Evolutionary conservation across 2,329 filamentous ascomycete species (phyloP).

Genomic region (Remersonia thermophila): DNA sequence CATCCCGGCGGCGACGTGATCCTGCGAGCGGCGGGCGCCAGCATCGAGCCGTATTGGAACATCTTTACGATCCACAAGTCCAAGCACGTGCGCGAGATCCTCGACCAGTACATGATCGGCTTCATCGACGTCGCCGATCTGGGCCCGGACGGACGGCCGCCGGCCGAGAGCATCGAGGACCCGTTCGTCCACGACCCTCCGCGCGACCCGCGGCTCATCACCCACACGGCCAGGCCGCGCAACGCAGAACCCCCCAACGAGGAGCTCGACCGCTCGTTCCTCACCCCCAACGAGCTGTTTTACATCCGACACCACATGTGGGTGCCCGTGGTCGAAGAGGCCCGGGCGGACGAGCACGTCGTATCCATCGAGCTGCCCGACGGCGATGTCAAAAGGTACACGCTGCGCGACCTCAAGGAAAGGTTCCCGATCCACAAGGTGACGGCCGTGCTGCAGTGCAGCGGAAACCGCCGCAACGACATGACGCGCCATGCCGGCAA

Average conservation of each 20-base stretch:
- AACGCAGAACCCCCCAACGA: constrained; percentile 48
- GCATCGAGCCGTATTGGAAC: constrained; percentile 57
- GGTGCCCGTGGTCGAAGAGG: constrained; percentile 38
- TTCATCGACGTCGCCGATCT: constrained; percentile 47
- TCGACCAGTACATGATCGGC: constrained; percentile 53
- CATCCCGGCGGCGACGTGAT: constrained; percentile 60
- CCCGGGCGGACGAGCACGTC: constrained; percentile 28
- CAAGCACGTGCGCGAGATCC: constrained; percentile 50
- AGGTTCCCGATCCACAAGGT: constrained; percentile 39
- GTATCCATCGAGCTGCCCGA: constrained; percentile 44
- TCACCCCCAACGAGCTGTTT: constrained; percentile 44
- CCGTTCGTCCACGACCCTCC: constrained; percentile 44
- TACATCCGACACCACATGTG: constrained; percentile 54
- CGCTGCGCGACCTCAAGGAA: constrained; percentile 38
- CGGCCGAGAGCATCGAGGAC: constrained; percentile 44
- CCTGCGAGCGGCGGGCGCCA: constrained; percentile 49
- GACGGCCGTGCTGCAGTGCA: constrained; percentile 46
- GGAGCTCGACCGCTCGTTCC: constrained; percentile 35
- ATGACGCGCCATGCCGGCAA: constrained; percentile 39
- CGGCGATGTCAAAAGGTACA: constrained; percentile 40
- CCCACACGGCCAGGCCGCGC: constrained; percentile 42
- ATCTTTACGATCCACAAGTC: constrained; percentile 59
- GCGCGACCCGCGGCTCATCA: constrained; percentile 38
- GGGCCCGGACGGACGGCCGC: constrained; percentile 38
- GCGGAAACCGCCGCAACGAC: constrained; percentile 45